Percentiles rank a stretch among this genome's conserved stretches.
Evolutionary conservation across 345 rosid genomes (phyloP).

Genomic region (Raphanus sativus): DNA sequence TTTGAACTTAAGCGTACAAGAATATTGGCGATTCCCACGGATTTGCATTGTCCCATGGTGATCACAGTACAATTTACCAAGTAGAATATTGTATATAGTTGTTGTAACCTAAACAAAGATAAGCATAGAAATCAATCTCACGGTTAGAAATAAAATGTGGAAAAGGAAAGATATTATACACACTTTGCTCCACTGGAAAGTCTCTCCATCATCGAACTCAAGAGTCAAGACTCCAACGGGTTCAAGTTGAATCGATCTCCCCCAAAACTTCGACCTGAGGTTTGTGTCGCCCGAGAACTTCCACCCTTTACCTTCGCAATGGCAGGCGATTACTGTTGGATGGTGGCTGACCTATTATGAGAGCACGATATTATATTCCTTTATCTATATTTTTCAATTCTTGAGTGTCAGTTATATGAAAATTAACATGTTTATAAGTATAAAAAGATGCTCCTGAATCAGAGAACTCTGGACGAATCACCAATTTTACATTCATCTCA

Average conservation of each 20-base stretch:
- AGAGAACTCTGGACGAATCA: background rate
- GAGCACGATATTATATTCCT: conserved; percentile 4
- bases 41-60: conserved; percentile 93
- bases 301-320: conserved; percentile 91
- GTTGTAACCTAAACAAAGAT: conserved; percentile 74
- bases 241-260: conserved; percentile 92
- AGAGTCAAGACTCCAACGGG: conserved; percentile 84
- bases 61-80: conserved; percentile 87
- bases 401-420: conserved; percentile 3
- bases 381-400: background rate
- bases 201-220: conserved; percentile 96
- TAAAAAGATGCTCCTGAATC: conserved; percentile 6
- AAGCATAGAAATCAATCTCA: conserved; percentile 9
- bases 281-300: conserved; percentile 96
- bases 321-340: conserved; percentile 55
- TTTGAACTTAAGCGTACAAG: conserved; percentile 89
- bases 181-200: conserved; percentile 96
- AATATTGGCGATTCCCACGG: conserved; percentile 69
- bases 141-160: conserved; percentile 5
- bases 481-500: background rate
- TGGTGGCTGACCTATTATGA: conserved; percentile 86
- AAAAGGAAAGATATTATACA: background rate
- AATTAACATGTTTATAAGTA: background rate
- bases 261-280: conserved; percentile 92
- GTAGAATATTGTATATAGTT: conserved; percentile 79